Evolutionary conservation across 495 filamentous ascomycete genomes (phyloP), one percentile per base, ranked within the genome.

Genomic region (Cryomyces minteri): DNA sequence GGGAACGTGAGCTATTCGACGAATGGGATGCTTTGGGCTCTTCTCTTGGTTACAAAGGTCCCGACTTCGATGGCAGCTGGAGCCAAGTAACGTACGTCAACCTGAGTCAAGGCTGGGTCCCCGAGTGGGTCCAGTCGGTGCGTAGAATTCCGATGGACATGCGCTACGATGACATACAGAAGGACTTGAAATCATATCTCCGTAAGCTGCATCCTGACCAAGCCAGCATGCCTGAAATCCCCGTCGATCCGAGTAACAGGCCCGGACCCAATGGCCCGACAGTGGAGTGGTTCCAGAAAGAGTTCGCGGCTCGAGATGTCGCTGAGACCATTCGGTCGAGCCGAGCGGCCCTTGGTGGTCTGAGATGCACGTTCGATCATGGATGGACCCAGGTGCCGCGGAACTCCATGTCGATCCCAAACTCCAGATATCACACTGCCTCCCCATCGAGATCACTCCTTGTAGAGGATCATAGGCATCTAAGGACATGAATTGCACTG

Each of bases 51-150:
- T 32, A 29, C n/a, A 41, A 30, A 2, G 67, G 67, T 0, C 66
- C 67, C 0, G 69, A 72, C 41, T 74, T 69, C 70, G 70, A 67
- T 38, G 57, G 56, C 0, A 58, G 61, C 1, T 76, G 72, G 72
- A 49, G 68, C 42, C 62, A 68, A 43, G 48, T 76, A 12, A 63
- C 67, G 25, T 68, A 56, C 52, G 46, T 76, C 25, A 61, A 64
- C 8, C 47, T 76, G 11, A 64, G 62, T n/a, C 67, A 72, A 8
- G 72, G 70, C n/a, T 74, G 67, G 67, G 49, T 57, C 6, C 59
- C 59, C 9, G 25, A 12, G 12, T 33, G 54, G 40, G 10, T 31
- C 5, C 12, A 5, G 6, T 25, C 32, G 9, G 36, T 59, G 5
- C 37, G 39, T 37, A 37, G 29, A 8, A 45, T 57, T 43, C 51